Evolutionary conservation across 371 early-diverging fungal genomes (phyloP).

Genomic region (Apophysomyces ossiformis): DNA sequence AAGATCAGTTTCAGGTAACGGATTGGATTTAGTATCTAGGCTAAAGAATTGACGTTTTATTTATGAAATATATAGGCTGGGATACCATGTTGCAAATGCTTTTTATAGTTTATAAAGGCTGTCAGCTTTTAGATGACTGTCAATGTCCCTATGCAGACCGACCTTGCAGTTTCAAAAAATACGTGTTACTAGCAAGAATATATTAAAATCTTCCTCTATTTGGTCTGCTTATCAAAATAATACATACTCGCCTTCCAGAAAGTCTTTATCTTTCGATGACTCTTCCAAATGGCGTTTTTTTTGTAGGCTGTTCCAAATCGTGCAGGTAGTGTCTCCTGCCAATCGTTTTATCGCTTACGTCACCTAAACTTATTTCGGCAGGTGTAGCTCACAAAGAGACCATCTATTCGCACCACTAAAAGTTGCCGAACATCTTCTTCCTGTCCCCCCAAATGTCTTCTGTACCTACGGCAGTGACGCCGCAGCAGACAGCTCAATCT

Average conservation of each 20-base stretch:
- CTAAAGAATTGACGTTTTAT: too few species aligned
- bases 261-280: too few species aligned
- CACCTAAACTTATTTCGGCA: neutral
- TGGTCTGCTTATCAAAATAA: too few species aligned
- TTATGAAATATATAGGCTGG: neutral
- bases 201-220: too few species aligned
- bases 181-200: too few species aligned
- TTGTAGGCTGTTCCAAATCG: too few species aligned
- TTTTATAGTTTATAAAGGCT: neutral
- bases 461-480: conserved; percentile 10
- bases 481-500: conserved; percentile 10
- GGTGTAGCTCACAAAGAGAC: neutral
- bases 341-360: neutral
- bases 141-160: neutral
- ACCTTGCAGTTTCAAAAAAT: neutral
- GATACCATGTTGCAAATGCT: neutral
- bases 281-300: too few species aligned
- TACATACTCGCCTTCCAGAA: too few species aligned
- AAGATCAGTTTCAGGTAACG: too few species aligned
- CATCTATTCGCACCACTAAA: neutral
- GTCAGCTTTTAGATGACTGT: neutral
- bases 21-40: too few species aligned
- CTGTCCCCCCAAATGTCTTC: conserved; percentile 6
- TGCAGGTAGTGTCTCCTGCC: too few species aligned
- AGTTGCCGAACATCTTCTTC: conserved; percentile 2